phyloP scores from a whole-genome alignment of 148 eudicot species.

The Rhododendron molle region DNA sequence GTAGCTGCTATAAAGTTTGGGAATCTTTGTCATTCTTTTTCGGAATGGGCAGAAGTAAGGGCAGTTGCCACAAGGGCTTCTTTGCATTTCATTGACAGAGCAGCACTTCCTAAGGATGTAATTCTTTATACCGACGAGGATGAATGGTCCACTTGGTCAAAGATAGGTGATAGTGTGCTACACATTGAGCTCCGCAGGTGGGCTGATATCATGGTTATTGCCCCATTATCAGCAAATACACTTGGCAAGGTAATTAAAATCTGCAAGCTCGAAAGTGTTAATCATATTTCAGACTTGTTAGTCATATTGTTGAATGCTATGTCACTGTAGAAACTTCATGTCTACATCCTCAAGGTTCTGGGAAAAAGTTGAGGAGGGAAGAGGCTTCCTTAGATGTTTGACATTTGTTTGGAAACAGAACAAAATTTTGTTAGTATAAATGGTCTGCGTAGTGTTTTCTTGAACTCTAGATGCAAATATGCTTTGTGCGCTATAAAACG shows the following conservation, averaged over 20 bases:
- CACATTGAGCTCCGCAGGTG: conserved; percentile 87
- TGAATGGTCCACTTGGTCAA: conserved; percentile 87
- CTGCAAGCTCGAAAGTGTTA: background rate
- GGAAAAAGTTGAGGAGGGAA: background rate
- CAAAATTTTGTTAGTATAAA: background rate
- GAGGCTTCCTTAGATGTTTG: background rate
- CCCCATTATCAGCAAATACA: conserved; percentile 91
- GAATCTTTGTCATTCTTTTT: conserved; percentile 77
- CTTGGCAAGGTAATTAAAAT: conserved; percentile 66
- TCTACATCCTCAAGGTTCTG: background rate
- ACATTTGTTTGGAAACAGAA: background rate
- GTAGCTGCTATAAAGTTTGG: conserved; percentile 91
- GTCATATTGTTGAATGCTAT: background rate
- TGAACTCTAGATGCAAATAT: background rate
- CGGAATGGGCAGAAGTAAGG: conserved; percentile 96
- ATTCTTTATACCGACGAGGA: conserved; percentile 80
- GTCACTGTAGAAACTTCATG: background rate
- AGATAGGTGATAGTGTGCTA: conserved; percentile 81
- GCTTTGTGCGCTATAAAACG: background rate
- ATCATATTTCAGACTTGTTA: background rate
- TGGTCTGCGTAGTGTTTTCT: background rate
- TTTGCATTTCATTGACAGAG: conserved; percentile 65
- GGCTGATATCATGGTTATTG: conserved; percentile 98
- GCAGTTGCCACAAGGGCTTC: conserved; percentile 80
- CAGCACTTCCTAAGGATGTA: conserved; percentile 67